Percentiles rank a stretch among this genome's conserved stretches.
Conservation (phyloP, 2,329 filamentous ascomycete species). For the Hysterium pulicare region DNA sequence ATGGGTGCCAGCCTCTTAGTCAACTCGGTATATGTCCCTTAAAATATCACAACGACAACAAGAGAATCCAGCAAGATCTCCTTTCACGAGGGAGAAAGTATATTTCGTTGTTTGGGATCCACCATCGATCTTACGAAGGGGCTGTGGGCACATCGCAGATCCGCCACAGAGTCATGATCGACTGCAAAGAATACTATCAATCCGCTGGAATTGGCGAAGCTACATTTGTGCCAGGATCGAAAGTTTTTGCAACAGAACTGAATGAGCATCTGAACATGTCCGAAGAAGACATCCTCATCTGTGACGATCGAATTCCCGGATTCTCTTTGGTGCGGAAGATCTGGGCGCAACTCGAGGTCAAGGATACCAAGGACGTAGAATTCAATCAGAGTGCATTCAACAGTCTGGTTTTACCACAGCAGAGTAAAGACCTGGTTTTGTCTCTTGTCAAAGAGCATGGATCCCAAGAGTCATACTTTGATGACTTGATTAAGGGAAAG, state of each 20-base stretch:
- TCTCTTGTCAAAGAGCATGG: neutral
- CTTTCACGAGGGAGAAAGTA: too few relatives aligned
- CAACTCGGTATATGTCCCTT: too few relatives aligned
- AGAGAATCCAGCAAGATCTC: too few relatives aligned
- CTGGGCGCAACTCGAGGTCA: conserved; percentile 9
- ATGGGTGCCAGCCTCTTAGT: too few relatives aligned
- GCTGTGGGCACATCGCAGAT: too few relatives aligned
- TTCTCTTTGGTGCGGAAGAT: conserved; percentile 12
- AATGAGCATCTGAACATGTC: too few relatives aligned
- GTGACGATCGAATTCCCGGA: conserved; percentile 8
- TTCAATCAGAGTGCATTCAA: conserved; percentile 3
- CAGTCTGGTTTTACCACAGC: conserved; percentile 1
- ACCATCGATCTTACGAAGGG: too few relatives aligned
- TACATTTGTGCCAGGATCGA: neutral
- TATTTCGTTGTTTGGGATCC: too few relatives aligned
- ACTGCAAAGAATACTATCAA: neutral
- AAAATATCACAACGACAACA: too few relatives aligned
- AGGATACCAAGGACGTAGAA: neutral
- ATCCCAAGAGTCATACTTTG: neutral
- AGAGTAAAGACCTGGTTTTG: neutral
- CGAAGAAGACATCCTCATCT: conserved; percentile 12
- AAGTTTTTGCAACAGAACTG: neutral
- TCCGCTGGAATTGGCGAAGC: neutral
- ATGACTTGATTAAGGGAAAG: conserved; percentile 19
- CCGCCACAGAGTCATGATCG: neutral